Percentiles rank a stretch among this genome's conserved stretches.
Conservation (phyloP, 2,329 filamentous ascomycete species). For the Gremmenia infestans region DNA sequence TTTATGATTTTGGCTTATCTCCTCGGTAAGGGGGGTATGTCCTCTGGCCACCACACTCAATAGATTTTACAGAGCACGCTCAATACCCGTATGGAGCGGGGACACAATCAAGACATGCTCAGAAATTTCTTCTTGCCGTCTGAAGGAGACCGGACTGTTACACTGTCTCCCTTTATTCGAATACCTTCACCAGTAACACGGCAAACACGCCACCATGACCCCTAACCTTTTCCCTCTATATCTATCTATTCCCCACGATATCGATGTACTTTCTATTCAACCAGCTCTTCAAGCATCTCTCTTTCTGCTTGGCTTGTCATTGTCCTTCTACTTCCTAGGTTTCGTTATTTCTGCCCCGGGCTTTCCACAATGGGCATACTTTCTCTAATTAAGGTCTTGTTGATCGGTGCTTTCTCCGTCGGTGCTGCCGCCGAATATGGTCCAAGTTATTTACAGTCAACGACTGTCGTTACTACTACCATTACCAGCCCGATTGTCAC, state of each 20-base stretch:
- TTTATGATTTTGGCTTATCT: background rate
- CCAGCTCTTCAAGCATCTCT: conserved; percentile 6
- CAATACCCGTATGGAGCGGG: too few species aligned
- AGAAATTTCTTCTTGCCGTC: too few species aligned
- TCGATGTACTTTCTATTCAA: background rate
- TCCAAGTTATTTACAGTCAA: background rate
- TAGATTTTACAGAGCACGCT: too few species aligned
- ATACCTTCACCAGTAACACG: too few species aligned
- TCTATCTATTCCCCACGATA: too few species aligned
- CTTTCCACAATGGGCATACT: background rate
- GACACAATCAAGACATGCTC: too few species aligned
- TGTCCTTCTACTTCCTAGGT: background rate
- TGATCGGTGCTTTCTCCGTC: background rate
- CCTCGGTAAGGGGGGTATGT: too few species aligned
- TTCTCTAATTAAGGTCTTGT: background rate
- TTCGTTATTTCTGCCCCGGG: background rate
- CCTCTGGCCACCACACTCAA: too few species aligned
- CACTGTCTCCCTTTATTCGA: too few species aligned
- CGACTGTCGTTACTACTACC: background rate
- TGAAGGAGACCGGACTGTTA: too few species aligned
- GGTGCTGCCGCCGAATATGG: background rate
- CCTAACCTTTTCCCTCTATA: too few species aligned
- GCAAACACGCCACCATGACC: too few species aligned
- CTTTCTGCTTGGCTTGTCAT: conserved; percentile 5
- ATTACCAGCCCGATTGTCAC: background rate